Evolutionary conservation across 2,329 filamentous ascomycete genomes (phyloP).

Genomic region (Leptographium flavum): DNA sequence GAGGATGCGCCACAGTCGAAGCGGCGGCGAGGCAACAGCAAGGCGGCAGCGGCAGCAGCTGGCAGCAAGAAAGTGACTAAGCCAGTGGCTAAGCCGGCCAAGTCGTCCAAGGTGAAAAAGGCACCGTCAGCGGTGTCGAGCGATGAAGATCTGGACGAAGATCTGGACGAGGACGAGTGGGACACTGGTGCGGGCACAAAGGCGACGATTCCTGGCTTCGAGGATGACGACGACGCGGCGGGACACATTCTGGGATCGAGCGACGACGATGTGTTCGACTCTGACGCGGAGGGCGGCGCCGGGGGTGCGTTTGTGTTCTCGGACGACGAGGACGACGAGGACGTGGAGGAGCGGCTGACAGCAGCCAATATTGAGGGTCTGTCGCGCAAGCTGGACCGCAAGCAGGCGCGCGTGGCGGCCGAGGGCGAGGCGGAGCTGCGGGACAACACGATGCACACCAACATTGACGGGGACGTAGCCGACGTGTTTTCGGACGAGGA

Average conservation of each 20-base stretch:
- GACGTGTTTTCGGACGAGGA: conserved; percentile 48
- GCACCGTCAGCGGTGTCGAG: conserved; percentile 11
- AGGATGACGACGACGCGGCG: conserved; percentile 23
- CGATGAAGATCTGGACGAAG: conserved; percentile 8
- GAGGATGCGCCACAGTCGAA: conserved; percentile 45
- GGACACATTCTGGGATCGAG: conserved; percentile 12
- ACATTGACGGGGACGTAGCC: conserved; percentile 53
- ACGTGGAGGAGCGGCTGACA: conserved; percentile 79
- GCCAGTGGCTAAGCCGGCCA: conserved; percentile 16
- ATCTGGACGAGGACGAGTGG: conserved; percentile 19
- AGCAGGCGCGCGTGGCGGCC: conserved; percentile 63
- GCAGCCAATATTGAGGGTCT: conserved; percentile 93
- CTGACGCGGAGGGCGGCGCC: conserved; percentile 42
- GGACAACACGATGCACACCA: conserved; percentile 78
- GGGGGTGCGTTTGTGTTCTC: conserved; percentile 64
- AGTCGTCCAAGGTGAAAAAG: conserved; percentile 21
- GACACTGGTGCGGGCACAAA: conserved; percentile 12
- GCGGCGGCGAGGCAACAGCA: conserved; percentile 24
- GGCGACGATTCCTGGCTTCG: conserved; percentile 18
- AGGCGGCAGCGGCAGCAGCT: conserved; percentile 21
- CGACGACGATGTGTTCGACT: conserved; percentile 27
- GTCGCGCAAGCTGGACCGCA: conserved; percentile 67
- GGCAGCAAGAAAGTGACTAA: conserved; percentile 8
- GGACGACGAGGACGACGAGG: conserved; percentile 85
- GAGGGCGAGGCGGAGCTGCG: conserved; percentile 77